phyloP scores from a whole-genome alignment of 176 grass and related monocot genomes.

The Neostapfia colusana region DNA sequence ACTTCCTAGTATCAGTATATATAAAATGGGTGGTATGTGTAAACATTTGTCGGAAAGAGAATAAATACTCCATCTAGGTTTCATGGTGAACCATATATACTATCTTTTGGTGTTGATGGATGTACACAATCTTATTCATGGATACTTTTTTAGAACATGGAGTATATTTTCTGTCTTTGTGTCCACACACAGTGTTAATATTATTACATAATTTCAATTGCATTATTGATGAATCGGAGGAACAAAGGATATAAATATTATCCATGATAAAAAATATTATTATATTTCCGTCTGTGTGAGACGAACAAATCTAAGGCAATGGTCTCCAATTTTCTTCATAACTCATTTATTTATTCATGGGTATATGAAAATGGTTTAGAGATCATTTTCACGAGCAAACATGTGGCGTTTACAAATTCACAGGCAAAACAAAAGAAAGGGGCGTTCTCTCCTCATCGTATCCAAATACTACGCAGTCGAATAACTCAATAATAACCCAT shows the following conservation, averaged over 20 bases:
- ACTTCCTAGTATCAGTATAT: too few relatives aligned
- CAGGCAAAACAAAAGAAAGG: not conserved
- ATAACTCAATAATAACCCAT: not conserved
- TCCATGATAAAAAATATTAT: too few relatives aligned
- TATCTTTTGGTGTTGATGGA: not conserved
- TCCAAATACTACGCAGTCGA: not conserved
- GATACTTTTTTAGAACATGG: too few relatives aligned
- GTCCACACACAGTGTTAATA: too few relatives aligned
- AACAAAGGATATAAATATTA: too few relatives aligned
- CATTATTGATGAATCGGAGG: too few relatives aligned
- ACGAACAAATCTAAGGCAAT: too few relatives aligned
- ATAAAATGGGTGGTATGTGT: too few relatives aligned
- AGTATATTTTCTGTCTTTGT: too few relatives aligned
- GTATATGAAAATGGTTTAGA: not conserved
- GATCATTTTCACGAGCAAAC: conserved; percentile 19
- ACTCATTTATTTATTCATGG: not conserved
- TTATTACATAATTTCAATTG: too few relatives aligned
- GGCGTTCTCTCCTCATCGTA: not conserved
- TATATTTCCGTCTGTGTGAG: too few relatives aligned
- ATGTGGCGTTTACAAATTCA: not conserved
- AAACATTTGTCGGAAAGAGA: not conserved
- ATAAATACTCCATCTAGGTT: not conserved
- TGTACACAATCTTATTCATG: not conserved
- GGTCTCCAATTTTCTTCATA: too few relatives aligned
- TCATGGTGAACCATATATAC: not conserved